phyloP scores from a whole-genome alignment of 768 basidiomycete genomes.

The Panellus pusillus region DNA sequence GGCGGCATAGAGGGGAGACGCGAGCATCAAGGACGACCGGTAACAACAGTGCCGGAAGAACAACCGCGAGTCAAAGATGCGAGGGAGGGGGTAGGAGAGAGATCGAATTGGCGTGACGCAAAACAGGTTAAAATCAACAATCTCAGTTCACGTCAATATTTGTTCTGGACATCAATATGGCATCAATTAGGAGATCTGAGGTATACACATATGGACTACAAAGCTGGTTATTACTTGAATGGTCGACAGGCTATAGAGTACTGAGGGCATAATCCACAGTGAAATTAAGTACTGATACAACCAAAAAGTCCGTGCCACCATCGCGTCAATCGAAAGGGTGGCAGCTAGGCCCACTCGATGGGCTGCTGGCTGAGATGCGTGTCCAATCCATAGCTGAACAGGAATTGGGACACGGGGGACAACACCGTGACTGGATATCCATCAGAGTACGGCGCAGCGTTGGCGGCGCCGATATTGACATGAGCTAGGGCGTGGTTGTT shows the following conservation, averaged over 20 bases:
- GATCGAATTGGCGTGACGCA: background rate
- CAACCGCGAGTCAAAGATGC: background rate
- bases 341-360: conserved; percentile 3
- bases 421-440: background rate
- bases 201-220: conserved; percentile 11
- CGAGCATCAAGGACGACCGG: conserved; percentile 52
- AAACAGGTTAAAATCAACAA: background rate
- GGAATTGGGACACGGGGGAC: conserved; percentile 10
- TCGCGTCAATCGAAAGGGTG: conserved; percentile 11
- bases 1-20: conserved; percentile 58
- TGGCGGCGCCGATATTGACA: conserved; percentile 7
- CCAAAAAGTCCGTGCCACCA: conserved; percentile 3
- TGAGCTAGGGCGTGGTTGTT: background rate
- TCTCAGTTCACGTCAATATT: no score
- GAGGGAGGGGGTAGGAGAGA: background rate
- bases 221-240: conserved; percentile 10
- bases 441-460: background rate
- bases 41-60: conserved; percentile 1
- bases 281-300: conserved; percentile 14
- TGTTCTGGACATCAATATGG: no score
- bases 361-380: background rate
- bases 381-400: background rate
- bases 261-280: background rate
- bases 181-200: no score
- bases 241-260: conserved; percentile 19